Base-by-base conservation (phyloP, 2,329 filamentous ascomycete species). In the Fusarium chuoi region DNA sequence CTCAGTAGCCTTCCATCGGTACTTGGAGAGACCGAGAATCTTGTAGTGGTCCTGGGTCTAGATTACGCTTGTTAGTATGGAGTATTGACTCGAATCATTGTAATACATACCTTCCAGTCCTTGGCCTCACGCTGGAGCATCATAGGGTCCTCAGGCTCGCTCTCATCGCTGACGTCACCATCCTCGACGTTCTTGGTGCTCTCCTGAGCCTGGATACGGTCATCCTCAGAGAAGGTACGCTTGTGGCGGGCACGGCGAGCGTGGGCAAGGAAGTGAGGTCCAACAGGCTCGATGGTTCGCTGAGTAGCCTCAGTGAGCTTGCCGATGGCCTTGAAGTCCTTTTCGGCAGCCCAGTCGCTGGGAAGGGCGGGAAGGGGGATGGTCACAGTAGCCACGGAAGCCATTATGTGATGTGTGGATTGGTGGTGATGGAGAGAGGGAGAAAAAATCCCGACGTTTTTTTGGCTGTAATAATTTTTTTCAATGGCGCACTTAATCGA, bases 151-250 rank as follows among this genome's bases (percentile, higher is more conserved):
- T 99, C 96, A 36, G 92, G 87, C 87, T 99, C 96, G 84, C 94
- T 97, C 83, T 97, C 94, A 71, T 98, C 95, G 80, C 93, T 94
- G 73, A 92, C 92, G 66, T 98, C 94, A 62, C 94, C 93, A 74
- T 96, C 93, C 84, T 98, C 96, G 62, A 97, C 91, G 85, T 97
- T 98, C 91, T 97, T 98, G 81, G 95, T 95, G 77, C 92, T 95
- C 84, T 97, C 92, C 84, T 97, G 93, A 55, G 96, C 96, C 87
- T 98, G 94, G 82, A 99, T 97, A 76, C 95, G 93, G 84, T 99
- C 96, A 85, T 99, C 96, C 86, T 99, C 96, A 80, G 94, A 97
- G 86, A 99, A 99, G 58, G 96, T 99, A 81, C 96, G 95, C 88
- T 97, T 94, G 86, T 98, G 95, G 75, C 95, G 93, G 85, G 95